Evolutionary conservation across 1,139 yeast genomes (phyloP), one percentile per base, ranked within the genome.

Genomic region (Scheffersomyces segobiensis): DNA sequence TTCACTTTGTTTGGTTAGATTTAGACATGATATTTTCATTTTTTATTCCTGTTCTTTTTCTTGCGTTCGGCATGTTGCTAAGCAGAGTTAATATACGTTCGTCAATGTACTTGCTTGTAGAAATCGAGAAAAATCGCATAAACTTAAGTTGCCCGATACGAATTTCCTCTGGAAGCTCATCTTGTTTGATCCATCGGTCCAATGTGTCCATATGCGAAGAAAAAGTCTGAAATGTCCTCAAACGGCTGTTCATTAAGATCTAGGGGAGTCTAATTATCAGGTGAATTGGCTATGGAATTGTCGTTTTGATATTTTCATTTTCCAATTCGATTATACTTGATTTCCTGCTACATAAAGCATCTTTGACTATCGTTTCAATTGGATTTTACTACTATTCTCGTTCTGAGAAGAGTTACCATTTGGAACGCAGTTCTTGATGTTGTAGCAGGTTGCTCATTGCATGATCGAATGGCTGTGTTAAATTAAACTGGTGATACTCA

Each of bases 171-270:
- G 56, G 50, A 48, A 46, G 46, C 57, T 55, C 50, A 50, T 52
- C 59, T 57, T 48, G 26, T 48, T 53, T 63, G 76, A 72, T 59
- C 76, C 78, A 74, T 71, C 82, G 83, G 79, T 67, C 67, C 82
- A 76, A 80, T 80, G 84, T 80, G 84, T 80, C 84, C 73, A 74
- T 80, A 74, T 80, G 84, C 84, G 81, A 63, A 80, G 68, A 80
- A 46, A 46, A 64, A 69, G 49, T 17, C 47, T 22, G 48, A 46
- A 24, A 21, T 52, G 42, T 52, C 24, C 24, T 24, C 26, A 20
- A 48, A 20, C 24, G 18, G 50, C 50, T n/a, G 18, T 48, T 48
- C 50, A 8, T 24, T 20, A 48, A 20, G 18, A n/a, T 48, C 50
- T 5, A 19, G 50, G 17, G 21, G 50, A 48, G n/a, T 48, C 26